Evolutionary conservation across 2,329 filamentous ascomycete genomes (phyloP).

Genomic region (Ceratocystis colombiana): DNA sequence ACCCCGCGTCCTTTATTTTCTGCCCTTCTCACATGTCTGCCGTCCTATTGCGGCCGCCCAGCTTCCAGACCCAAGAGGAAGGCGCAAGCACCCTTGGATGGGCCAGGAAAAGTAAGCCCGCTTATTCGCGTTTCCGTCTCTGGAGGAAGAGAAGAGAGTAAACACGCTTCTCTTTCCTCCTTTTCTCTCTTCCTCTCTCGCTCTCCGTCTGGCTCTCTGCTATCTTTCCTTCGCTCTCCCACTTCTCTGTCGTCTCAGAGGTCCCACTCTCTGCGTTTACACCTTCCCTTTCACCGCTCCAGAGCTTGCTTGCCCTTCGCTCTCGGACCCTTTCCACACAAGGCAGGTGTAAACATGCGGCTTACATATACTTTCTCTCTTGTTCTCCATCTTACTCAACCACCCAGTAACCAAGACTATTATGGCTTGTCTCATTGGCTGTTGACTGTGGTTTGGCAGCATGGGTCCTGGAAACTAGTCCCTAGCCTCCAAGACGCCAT

Average conservation of each 20-base stretch:
- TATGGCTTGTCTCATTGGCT: neutral
- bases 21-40: neutral
- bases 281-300: conserved; percentile 16
- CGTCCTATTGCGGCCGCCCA: neutral
- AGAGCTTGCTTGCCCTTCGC: neutral
- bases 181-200: neutral
- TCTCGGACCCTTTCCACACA: neutral
- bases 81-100: conserved; percentile 14
- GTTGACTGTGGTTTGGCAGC: neutral
- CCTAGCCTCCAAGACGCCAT: no score
- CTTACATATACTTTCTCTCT: neutral
- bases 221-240: neutral
- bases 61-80: conserved; percentile 17
- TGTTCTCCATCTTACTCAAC: neutral
- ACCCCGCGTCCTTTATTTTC: neutral
- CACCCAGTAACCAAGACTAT: neutral
- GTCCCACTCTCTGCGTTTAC: conserved; percentile 15
- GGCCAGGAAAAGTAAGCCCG: neutral
- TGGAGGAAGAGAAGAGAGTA: neutral
- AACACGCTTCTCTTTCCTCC: neutral
- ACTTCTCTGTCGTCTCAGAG: neutral
- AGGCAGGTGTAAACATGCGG: neutral
- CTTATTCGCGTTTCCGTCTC: neutral
- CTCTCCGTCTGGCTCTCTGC: neutral
- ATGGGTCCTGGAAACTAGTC: no score